These are phyloP conservation scores for Neurospora africana DNA, from an alignment of 495 filamentous ascomycete genomes.

Conservation along the genomic window DNA sequence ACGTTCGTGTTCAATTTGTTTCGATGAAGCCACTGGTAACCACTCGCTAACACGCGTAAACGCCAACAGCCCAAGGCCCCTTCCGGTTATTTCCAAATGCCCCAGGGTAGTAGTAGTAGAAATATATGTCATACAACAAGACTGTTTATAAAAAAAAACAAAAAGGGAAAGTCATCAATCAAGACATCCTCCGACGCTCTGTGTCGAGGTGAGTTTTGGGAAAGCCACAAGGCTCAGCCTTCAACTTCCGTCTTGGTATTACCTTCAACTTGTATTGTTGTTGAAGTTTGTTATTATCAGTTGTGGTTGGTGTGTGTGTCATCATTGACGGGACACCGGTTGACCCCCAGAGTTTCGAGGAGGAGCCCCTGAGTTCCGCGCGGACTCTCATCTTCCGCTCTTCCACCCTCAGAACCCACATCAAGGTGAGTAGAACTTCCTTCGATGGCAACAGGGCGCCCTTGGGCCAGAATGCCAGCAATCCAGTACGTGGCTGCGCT, in stretches of 20 bases:
- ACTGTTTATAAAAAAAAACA: background rate
- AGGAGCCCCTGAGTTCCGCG: slow-evolving; percentile 8
- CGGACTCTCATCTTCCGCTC: slow-evolving; percentile 27
- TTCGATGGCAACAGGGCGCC: slow-evolving; percentile 38
- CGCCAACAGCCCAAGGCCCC: background rate
- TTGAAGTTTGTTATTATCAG: background rate
- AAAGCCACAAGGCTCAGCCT: background rate
- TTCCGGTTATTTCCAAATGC: background rate
- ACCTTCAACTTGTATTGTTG: background rate
- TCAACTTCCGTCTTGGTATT: background rate
- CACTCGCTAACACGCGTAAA: background rate
- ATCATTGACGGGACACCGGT: slow-evolving; percentile 13
- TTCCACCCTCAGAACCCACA: slow-evolving; percentile 41
- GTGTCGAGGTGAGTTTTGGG: background rate
- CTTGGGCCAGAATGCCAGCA: slow-evolving; percentile 28
- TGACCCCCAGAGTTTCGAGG: slow-evolving; percentile 14
- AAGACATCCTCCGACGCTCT: background rate
- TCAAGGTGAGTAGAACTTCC: slow-evolving; percentile 40
- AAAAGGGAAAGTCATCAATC: background rate
- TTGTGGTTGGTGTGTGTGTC: slow-evolving; percentile 9
- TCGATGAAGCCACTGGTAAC: background rate
- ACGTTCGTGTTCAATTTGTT: background rate
- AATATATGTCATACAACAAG: background rate
- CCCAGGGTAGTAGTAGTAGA: background rate
- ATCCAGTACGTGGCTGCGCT: slow-evolving; percentile 20